These are phyloP conservation scores for Diaporthe ampelina DNA, from an alignment of 2,329 filamentous ascomycete genomes.

Conservation along the genomic window DNA sequence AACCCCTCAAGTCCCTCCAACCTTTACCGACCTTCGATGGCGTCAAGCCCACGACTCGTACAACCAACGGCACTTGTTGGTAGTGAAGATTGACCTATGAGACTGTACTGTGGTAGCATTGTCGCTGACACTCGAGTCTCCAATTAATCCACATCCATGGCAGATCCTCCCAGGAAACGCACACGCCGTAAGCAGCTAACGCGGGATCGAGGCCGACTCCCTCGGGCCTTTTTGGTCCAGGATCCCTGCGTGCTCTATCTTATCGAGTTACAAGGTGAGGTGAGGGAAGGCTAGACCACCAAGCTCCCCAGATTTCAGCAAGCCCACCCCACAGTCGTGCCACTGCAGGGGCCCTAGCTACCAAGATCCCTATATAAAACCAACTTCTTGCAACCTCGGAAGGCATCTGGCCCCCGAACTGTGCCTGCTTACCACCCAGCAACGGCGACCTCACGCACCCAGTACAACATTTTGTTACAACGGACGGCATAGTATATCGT, in stretches of 20 bases:
- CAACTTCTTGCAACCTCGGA: conserved; percentile 23
- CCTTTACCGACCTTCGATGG: background rate
- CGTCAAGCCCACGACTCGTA: background rate
- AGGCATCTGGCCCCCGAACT: background rate
- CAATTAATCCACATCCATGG: background rate
- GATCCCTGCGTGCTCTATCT: conserved; percentile 13
- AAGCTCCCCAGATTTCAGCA: conserved; percentile 24
- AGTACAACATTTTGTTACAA: background rate
- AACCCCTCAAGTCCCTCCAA: background rate
- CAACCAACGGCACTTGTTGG: background rate
- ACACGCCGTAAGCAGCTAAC: background rate
- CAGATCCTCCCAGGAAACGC: background rate
- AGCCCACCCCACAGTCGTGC: conserved; percentile 18
- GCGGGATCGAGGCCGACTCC: conserved; percentile 6
- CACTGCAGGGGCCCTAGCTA: conserved; percentile 8
- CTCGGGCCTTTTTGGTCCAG: conserved; percentile 2
- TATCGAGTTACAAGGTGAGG: background rate
- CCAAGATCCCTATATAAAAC: conserved; percentile 18
- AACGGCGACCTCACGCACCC: conserved; percentile 1
- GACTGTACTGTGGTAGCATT: background rate
- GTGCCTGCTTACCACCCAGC: conserved; percentile 12
- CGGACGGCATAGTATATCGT: background rate
- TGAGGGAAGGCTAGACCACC: conserved; percentile 16
- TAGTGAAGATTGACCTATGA: background rate
- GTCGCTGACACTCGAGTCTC: too few species aligned